Base-by-base conservation (phyloP, 2,329 filamentous ascomycete genomes). In the Truncatella angustata region DNA sequence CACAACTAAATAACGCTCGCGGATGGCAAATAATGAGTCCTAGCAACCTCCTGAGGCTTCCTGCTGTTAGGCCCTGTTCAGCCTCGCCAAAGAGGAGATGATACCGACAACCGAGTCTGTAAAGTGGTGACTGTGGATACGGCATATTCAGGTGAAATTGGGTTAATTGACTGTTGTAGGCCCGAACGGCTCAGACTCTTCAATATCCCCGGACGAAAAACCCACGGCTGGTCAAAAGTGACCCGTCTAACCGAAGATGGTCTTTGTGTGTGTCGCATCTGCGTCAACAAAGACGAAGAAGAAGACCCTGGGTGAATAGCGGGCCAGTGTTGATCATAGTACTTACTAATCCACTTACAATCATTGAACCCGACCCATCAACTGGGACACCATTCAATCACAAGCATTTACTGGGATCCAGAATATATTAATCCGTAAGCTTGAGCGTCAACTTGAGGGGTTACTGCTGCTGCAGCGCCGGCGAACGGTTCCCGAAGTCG, bases 401-500 rank as follows among this genome's bases (percentile, higher is more conserved):
- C 12, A 37, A 49, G 32, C 46, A 23, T 24, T 28, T 23, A 16
- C 32, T 49, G 46, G 32, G 46, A 34, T 24, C 18, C n/a, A n/a
- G 24, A 20, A 49, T 49, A 39, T 24, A 37, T 37, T 37, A n/a
- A 16, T 34, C 9, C 30, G 21, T 24, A 26, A 9, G n/a, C n/a
- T n/a, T 23, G 16, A 36, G 37, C 32, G 20, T 49, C 32, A 39
- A 34, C 24, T 42, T 40, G 47, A 50, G 47, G 47, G 47, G 47
- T 50, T 18, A 21, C 16, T 35, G 23, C 24, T 42, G 16, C 18
- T 42, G 47, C 47, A 24, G 20, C 35, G 47, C n/a, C 47, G 47
- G 47, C 28, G 47, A 40, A 39, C 36, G 12, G 47, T 24, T 50
- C 47, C 47, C 35, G 36, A 50, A 50, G 36, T 28, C 32, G 35